A percentile compares a stretch with the other conserved stretches of the same genome.
Evolutionary conservation across 495 filamentous ascomycete genomes (phyloP).

Genomic region (Aspergillus ostianus): DNA sequence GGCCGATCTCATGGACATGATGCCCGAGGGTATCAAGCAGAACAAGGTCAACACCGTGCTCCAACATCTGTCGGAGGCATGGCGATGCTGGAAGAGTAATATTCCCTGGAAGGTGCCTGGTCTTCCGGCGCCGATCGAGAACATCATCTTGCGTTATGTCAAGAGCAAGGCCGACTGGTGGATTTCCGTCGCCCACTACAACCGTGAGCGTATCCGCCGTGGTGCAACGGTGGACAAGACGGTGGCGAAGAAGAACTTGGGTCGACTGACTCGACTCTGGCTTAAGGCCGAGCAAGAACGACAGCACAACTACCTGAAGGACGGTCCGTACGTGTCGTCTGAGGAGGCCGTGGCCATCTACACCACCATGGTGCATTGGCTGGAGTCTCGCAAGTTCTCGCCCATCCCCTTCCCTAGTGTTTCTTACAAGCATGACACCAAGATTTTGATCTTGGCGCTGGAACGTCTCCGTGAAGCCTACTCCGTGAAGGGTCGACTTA

Average conservation of each 20-base stretch:
- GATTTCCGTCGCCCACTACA: constrained; percentile 98
- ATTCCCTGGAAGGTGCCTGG: constrained; percentile 99
- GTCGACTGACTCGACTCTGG: constrained; percentile 92
- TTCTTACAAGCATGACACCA: constrained; percentile 99
- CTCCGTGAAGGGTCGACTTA: constrained; percentile 94
- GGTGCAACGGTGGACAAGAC: constrained; percentile 99
- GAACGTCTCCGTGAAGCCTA: constrained; percentile 95
- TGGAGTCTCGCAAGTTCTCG: constrained; percentile 96
- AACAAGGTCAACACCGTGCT: constrained; percentile 99
- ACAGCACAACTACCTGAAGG: constrained; percentile 99
- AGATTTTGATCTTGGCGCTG: constrained; percentile 94
- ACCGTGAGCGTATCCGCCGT: constrained; percentile 91
- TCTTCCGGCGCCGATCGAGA: constrained; percentile 93
- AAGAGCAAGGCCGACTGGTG: constrained; percentile 99
- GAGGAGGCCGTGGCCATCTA: constrained; percentile 99
- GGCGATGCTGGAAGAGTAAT: constrained; percentile 99
- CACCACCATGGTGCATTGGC: constrained; percentile 98
- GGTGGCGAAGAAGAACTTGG: constrained; percentile 98
- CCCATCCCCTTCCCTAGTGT: constrained; percentile 99
- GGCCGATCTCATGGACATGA: constrained; percentile 99
- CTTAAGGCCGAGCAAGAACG: constrained; percentile 98
- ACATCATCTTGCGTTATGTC: constrained; percentile 96
- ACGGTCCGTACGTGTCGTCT: constrained; percentile 96
- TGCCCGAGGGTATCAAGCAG: constrained; percentile 99
- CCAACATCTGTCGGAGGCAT: constrained; percentile 95